Conservation (phyloP, 257 asterid genomes). For the Jacaranda mimosifolia region DNA sequence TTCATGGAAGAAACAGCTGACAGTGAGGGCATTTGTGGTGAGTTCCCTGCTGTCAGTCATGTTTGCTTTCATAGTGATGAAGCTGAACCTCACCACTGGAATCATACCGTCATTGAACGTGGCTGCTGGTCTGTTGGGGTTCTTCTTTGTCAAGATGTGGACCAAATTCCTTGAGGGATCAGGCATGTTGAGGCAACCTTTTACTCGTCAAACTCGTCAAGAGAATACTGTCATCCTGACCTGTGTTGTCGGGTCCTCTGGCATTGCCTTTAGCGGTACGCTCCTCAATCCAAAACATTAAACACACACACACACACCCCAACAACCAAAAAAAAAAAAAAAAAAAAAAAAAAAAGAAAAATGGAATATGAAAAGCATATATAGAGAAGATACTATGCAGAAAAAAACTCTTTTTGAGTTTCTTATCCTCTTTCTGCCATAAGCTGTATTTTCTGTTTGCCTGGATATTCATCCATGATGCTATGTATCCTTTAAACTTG, state of each 20-base stretch:
- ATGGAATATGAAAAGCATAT: no score
- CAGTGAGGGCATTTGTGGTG: conserved; percentile 54
- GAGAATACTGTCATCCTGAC: conserved; percentile 74
- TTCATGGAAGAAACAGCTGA: conserved; percentile 60
- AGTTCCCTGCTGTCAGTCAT: conserved; percentile 50
- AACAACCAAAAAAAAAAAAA: no score
- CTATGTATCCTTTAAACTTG: no score
- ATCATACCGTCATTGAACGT: conserved; percentile 62
- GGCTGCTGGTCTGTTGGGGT: conserved; percentile 67
- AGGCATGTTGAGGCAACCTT: conserved; percentile 54
- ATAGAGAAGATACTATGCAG: no score
- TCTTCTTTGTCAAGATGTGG: conserved; percentile 68
- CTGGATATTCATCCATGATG: no score
- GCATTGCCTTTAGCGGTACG: conserved; percentile 25
- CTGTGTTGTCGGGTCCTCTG: conserved; percentile 66
- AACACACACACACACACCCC: neutral
- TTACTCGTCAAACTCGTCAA: conserved; percentile 63
- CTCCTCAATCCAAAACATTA: no score
- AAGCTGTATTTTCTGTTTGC: no score
- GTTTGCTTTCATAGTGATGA: conserved; percentile 60
- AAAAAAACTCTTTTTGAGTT: no score
- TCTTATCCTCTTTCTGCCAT: no score
- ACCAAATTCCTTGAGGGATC: no score
- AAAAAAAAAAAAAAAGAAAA: no score
- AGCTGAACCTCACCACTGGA: conserved; percentile 61